Evolutionary conservation across 371 early-diverging fungal genomes (phyloP).

Genomic region (Dentiscutata heterogama): DNA sequence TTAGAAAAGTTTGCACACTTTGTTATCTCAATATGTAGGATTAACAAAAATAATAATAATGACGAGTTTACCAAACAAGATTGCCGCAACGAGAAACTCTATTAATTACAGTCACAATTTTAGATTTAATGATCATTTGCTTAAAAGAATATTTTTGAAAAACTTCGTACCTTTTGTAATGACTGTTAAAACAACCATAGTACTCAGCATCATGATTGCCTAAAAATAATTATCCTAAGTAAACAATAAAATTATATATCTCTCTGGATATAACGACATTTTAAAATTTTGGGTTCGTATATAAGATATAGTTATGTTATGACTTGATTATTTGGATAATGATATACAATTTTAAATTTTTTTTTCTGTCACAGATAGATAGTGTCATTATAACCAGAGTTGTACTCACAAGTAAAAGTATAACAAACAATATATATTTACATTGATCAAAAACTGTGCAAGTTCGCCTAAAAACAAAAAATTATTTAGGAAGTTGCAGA

Average conservation of each 20-base stretch:
- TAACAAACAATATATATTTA: neutral
- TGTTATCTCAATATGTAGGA: too few relatives aligned
- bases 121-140: neutral
- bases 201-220: slow-evolving; percentile 9
- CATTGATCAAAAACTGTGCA: neutral
- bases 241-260: neutral
- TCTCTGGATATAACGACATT: too few relatives aligned
- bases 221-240: neutral
- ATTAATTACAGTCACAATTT: too few relatives aligned
- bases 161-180: slow-evolving; percentile 21
- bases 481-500: slow-evolving; percentile 57
- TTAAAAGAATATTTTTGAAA: neutral
- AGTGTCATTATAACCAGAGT: too few relatives aligned
- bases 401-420: too few relatives aligned
- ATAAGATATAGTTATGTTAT: too few relatives aligned
- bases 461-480: slow-evolving; percentile 6
- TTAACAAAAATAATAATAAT: slow-evolving; percentile 47
- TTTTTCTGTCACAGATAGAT: neutral
- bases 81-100: slow-evolving; percentile 46
- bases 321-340: neutral
- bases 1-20: too few relatives aligned
- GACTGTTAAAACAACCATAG: neutral
- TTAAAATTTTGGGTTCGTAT: too few relatives aligned
- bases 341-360: too few relatives aligned
- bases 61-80: slow-evolving; percentile 28